These are phyloP conservation scores for Xerocomus brunneocitrinus DNA, from an alignment of 768 basidiomycete species.

Conservation along the genomic window DNA sequence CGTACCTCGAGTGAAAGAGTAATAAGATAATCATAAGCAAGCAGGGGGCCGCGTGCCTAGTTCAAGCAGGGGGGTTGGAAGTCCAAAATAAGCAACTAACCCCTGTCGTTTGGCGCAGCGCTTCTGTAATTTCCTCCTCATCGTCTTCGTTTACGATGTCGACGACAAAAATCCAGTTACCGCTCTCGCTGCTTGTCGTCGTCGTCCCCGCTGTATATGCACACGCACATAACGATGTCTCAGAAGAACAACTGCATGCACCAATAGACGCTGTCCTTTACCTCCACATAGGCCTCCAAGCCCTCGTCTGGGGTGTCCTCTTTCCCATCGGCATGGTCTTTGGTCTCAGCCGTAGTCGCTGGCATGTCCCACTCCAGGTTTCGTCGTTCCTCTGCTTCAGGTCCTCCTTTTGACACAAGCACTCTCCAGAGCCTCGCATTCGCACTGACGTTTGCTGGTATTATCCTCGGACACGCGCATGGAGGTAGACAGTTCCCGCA, in stretches of 20 bases:
- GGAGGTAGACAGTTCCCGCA: constrained; percentile 70
- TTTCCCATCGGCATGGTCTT: constrained; percentile 85
- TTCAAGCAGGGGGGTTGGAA: background rate
- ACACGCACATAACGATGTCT: constrained; percentile 57
- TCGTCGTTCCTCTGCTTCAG: background rate
- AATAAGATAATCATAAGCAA: constrained; percentile 24
- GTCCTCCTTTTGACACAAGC: background rate
- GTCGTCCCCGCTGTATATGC: constrained; percentile 27
- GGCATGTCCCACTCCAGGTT: constrained; percentile 87
- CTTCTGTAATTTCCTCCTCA: background rate
- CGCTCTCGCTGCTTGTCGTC: constrained; percentile 10
- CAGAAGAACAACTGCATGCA: constrained; percentile 58
- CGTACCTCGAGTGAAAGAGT: constrained; percentile 26
- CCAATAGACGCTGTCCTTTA: constrained; percentile 76
- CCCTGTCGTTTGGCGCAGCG: no score
- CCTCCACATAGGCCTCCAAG: constrained; percentile 80
- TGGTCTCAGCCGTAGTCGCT: constrained; percentile 71
- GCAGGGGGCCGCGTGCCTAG: constrained; percentile 7
- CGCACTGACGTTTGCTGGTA: constrained; percentile 65
- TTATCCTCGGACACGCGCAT: constrained; percentile 84
- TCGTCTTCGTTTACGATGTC: background rate
- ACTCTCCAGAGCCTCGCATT: constrained; percentile 56
- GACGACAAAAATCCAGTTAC: background rate
- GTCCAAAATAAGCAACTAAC: background rate
- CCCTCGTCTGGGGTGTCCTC: constrained; percentile 75